A percentile compares a stretch with the other conserved stretches of the same genome.
These are phyloP conservation scores for Coniochaeta hoffmannii DNA, from an alignment of 2,329 filamentous ascomycete genomes.

Conservation along the genomic window DNA sequence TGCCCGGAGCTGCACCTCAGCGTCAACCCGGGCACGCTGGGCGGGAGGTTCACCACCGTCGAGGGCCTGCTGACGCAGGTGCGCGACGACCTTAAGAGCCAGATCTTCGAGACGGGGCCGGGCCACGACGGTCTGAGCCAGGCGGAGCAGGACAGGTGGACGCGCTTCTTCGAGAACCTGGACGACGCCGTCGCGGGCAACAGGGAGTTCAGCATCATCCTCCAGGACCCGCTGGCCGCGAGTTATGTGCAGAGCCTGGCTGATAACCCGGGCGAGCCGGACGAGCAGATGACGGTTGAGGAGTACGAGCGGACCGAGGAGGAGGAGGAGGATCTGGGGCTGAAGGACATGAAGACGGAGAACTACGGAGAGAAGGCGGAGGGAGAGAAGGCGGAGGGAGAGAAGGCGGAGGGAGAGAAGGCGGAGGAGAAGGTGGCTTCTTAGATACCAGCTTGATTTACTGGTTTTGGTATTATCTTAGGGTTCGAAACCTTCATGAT, in stretches of 20 bases:
- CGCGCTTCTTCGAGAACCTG: constrained; percentile 70
- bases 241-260: constrained; percentile 90
- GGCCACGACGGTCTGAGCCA: constrained; percentile 73
- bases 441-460: no score
- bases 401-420: no score
- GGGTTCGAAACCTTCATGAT: no score
- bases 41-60: constrained; percentile 93
- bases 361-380: constrained; percentile 60
- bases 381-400: neutral
- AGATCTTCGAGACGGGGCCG: constrained; percentile 69
- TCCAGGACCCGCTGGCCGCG: constrained; percentile 83
- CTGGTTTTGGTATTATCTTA: no score
- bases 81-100: constrained; percentile 76
- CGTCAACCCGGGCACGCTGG: constrained; percentile 89
- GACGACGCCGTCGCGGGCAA: constrained; percentile 73
- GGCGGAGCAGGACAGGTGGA: constrained; percentile 66
- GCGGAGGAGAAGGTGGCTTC: neutral
- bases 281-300: constrained; percentile 73
- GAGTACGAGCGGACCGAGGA: constrained; percentile 83
- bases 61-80: constrained; percentile 92
- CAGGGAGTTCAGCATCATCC: constrained; percentile 70
- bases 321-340: constrained; percentile 87
- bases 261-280: constrained; percentile 59
- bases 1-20: constrained; percentile 82
- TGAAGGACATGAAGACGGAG: constrained; percentile 89